Evolutionary conservation across 2,329 filamentous ascomycete genomes (phyloP), one percentile per base, ranked within the genome.

Genomic region (Trichoderma sp.): DNA sequence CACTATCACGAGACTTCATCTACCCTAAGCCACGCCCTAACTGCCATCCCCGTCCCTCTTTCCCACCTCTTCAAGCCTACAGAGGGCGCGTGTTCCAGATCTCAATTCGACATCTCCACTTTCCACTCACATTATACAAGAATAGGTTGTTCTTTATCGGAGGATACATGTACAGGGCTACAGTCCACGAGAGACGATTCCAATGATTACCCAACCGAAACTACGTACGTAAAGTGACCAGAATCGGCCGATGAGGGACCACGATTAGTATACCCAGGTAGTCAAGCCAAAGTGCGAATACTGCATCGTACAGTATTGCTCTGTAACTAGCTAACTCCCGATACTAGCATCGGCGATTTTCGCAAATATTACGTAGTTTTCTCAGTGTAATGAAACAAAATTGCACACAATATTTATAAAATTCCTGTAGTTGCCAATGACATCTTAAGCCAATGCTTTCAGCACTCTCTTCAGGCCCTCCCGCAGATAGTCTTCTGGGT

Each of bases 401-500:
- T 48, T 19, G 2, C 42, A 48, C 2, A 13, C 10, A 22, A 12
- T 48, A 5, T 48, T 48, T 19, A 48, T 22, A 22, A 48, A 1
- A n/a, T 22, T 45, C 22, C n/a, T 22, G 22, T 22, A 22, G 45
- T 9, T 17, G 22, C 13, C 12, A 6, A 22, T 59, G 12, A 67
- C 8, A 45, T 15, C 25, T 64, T 64, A 29, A 12, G 22, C 25
- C 29, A 69, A 27, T 12, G 67, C 67, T 19, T 32, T 42, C 5
- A 53, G 17, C 17, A 69, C 57, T 71, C 75, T 58, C 37, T 42
- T 67, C 10, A 69, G 19, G 12, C 67, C 67, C 39, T 76, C 68
- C 3, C 72, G 69, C 5, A 80, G 67, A 53, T 76, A 75, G 4
- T 71, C 71, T 45, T 72, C 67, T 8, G 73, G 67, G 2, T 80